Conservation (phyloP, 2,329 filamentous ascomycete genomes). For the Neoascochyta sp. region DNA sequence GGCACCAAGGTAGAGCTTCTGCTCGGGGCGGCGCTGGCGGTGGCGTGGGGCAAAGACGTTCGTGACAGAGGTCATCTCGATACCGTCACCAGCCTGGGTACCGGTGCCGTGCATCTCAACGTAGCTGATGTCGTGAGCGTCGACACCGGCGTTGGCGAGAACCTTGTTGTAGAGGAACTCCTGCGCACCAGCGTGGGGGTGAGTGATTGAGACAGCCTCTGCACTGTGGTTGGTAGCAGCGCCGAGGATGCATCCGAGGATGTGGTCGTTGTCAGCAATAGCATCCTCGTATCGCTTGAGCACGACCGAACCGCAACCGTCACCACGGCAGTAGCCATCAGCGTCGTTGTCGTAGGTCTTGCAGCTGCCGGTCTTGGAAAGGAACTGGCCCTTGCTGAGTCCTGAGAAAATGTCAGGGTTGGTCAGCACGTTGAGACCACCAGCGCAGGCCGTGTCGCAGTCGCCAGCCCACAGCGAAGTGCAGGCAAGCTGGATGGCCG, state of each 20-base stretch:
- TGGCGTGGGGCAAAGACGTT: constrained; percentile 57
- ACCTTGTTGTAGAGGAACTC: constrained; percentile 67
- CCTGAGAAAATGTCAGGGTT: constrained; percentile 78
- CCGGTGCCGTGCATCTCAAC: constrained; percentile 90
- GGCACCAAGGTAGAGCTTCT: constrained; percentile 52
- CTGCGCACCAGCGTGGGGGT: constrained; percentile 75
- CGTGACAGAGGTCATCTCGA: constrained; percentile 76
- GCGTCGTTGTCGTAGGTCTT: constrained; percentile 78
- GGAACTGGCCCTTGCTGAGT: constrained; percentile 71
- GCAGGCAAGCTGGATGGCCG: constrained; percentile 69
- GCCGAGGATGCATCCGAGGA: constrained; percentile 70
- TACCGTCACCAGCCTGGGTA: constrained; percentile 78
- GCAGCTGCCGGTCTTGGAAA: constrained; percentile 72
- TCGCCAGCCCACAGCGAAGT: constrained; percentile 71
- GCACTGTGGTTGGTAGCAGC: constrained; percentile 78
- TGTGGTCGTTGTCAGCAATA: constrained; percentile 66
- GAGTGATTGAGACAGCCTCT: constrained; percentile 77
- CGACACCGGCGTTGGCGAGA: constrained; percentile 67
- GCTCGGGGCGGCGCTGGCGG: constrained; percentile 47
- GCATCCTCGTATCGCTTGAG: constrained; percentile 79
- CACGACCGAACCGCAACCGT: constrained; percentile 69
- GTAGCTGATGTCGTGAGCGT: constrained; percentile 74
- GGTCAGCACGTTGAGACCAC: constrained; percentile 73
- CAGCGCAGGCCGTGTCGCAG: constrained; percentile 76
- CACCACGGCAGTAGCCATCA: constrained; percentile 78